These are phyloP conservation scores for Carex pumila DNA, from an alignment of 176 grass and related monocot species.

Conservation along the genomic window DNA sequence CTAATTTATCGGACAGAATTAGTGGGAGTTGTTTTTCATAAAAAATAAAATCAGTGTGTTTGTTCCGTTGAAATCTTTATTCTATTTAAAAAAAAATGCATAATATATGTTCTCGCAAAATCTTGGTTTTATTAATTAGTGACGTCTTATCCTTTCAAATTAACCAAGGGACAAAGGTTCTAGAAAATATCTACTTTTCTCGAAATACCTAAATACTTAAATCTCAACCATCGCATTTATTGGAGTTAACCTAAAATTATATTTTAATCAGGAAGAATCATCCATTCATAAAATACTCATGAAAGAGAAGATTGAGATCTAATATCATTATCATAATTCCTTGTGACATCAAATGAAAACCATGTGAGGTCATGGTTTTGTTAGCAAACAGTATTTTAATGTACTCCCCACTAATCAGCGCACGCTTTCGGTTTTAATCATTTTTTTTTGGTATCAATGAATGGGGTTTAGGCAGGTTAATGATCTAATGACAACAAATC, in stretches of 20 bases:
- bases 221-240: background rate
- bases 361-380: background rate
- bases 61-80: too few species aligned
- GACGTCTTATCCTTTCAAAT: background rate
- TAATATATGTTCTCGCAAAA: background rate
- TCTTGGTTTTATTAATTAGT: background rate
- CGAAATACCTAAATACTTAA: background rate
- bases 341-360: background rate
- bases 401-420: background rate
- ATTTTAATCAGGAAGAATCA: background rate
- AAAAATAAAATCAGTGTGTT: too few species aligned
- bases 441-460: background rate
- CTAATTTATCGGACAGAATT: too few species aligned
- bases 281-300: background rate
- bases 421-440: background rate
- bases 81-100: too few species aligned
- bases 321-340: background rate
- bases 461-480: background rate
- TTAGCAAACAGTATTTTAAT: background rate
- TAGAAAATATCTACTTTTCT: background rate
- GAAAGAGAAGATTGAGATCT: background rate
- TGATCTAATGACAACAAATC: background rate
- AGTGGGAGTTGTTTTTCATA: too few species aligned
- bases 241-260: background rate
- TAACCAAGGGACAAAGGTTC: conserved; percentile 4